Base-by-base conservation (phyloP, 2,329 filamentous ascomycete genomes). In the Lojkania enalia region DNA sequence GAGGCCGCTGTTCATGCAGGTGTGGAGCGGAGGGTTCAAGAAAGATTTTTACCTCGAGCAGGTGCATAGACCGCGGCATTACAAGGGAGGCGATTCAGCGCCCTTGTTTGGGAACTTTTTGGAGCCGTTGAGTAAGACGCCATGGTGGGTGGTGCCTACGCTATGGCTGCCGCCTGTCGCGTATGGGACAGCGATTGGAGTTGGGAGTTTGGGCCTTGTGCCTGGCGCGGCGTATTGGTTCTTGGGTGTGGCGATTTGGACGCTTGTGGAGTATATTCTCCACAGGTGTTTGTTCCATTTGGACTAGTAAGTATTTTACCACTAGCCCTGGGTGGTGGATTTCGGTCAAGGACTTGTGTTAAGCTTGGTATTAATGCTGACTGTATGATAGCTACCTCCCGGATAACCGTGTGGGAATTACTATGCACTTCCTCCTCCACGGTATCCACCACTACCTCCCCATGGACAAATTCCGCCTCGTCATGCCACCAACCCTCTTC, bases 41-140 rank as follows among this genome's bases (percentile, higher is more conserved):
- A 99, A 96, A 70, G 83, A 89, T n/a, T 99, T 99, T 67, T 99
- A 99, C 66, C 80, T 99, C 18, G 86, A 96, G 58, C 94, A 99
- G 70, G 88, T 99, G 40, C 94, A 99, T 69, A 86, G 94, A 33
- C 94, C 94, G 14, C 85, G 94, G 47, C 92, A 99, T 71, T 99
- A 97, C 79, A 95, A 85, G 67, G 92, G 92, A 54, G 94, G 94
- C 46, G 84, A 84, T 51, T 96, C 90, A 5, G 94, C 94, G 27
- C 94, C 94, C 15, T 74, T 99, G 18, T 99, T 99, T 71, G 94
- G 94, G 48, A 97, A 99, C 74, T 95, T 99, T 69, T 77, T 99
- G n/a, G 94, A 99, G 74, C 94, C 94, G n/a, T 75, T 99, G 47
- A 91, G 86, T 70, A 87, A 91, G 78, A 99, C 94, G 2, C 83